Conservation (phyloP, 2,329 filamentous ascomycete species). For the Trichoderma oligosporum region DNA sequence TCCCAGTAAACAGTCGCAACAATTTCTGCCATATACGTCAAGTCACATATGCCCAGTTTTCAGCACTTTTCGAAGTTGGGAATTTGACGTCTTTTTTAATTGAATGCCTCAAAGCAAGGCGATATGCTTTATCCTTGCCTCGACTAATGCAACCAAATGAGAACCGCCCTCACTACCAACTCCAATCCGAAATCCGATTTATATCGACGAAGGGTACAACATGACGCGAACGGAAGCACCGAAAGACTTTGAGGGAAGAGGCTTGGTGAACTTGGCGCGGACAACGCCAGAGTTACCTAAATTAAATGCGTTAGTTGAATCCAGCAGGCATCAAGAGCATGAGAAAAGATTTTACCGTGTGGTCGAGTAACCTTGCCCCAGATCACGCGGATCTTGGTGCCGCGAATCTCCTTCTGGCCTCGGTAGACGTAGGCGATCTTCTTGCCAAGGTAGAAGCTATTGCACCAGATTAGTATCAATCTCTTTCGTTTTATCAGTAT, state of each 20-base stretch:
- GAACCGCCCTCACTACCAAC: constrained; percentile 62
- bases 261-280: constrained; percentile 93
- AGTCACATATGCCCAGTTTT: constrained; percentile 19
- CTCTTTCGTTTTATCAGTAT: neutral
- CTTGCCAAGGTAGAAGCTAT: constrained; percentile 95
- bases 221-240: constrained; percentile 94
- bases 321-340: neutral
- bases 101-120: constrained; percentile 53
- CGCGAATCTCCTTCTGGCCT: constrained; percentile 88
- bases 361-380: constrained; percentile 97
- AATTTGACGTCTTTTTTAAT: constrained; percentile 49
- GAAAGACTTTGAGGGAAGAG: constrained; percentile 95
- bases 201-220: constrained; percentile 98
- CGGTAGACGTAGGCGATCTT: constrained; percentile 99
- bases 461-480: constrained; percentile 26
- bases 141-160: constrained; percentile 57
- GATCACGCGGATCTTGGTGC: constrained; percentile 98
- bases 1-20: constrained; percentile 15
- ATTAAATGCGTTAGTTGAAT: constrained; percentile 2
- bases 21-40: constrained; percentile 16
- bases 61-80: constrained; percentile 30
- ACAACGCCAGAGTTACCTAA: constrained; percentile 96
- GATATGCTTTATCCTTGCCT: constrained; percentile 54
- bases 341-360: constrained; percentile 64
- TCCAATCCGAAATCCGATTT: constrained; percentile 57